Base-by-base conservation (phyloP, 176 grass and related monocot species). In the Melocanna baccifera region DNA sequence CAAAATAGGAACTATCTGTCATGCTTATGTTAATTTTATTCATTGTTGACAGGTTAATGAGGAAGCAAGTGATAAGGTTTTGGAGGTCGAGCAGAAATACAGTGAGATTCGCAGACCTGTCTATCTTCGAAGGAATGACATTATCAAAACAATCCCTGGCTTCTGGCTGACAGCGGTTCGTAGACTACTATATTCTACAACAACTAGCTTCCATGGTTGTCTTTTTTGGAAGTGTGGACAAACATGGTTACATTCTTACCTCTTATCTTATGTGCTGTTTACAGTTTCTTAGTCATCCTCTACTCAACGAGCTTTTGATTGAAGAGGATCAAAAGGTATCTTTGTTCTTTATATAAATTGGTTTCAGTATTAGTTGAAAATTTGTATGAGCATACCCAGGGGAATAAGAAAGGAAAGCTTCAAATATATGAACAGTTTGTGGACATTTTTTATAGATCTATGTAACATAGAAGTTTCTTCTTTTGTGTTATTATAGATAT, bases 271-370 rank as follows among this genome's bases (percentile, higher is more conserved):
- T 81, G 45, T 77, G 16, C 20, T 90, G 32, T 78, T 41, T 83
- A 69, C 83, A 99, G 97, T 94, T 99, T 88, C 71, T 96, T 46
- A 99, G 93, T 75, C 93, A 99, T 92, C 97, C 97, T 88, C 82
- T 89, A 58, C 97, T 99, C 48, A 83, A 88, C 6, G 91, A 94
- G 86, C 87, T 95, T 83, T 80, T 99, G 66, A 94, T 75, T 47
- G 89, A 96, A 84, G 93, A 99, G 23, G 97, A 99, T 88, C 91
- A 96, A 79, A 90, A 99, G 97, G 97, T 96, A 88, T 74, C 37
- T 62, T 64, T 55, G 3, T 80, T 81, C 28, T 57, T 43, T 63
- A 37, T 66, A 48, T 40, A 50, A 48, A 70, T 26, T 78, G 70
- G 77, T 50, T 80, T 75, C 63, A 42, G 2, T 89, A 58, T 46